A percentile compares a stretch with the other conserved stretches of the same genome.
phyloP scores from a whole-genome alignment of 108 stramenopile species.

The Skeletonema tropicum region DNA sequence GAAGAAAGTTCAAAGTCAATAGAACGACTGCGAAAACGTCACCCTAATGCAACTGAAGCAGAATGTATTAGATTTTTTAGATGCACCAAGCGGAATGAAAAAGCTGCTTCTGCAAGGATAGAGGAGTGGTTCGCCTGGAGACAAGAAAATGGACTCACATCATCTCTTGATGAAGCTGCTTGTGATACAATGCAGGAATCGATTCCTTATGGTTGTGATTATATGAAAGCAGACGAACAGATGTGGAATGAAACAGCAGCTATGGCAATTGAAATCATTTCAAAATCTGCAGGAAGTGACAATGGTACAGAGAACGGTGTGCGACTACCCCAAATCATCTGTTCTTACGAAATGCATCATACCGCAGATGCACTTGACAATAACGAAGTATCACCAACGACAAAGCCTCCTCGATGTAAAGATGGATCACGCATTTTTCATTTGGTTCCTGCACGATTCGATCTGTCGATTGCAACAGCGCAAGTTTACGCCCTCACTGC shows the following conservation, averaged over 20 bases:
- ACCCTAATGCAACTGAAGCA: conserved; percentile 39
- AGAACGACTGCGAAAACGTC: conserved; percentile 16
- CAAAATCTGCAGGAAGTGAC: conserved; percentile 1
- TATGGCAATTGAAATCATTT: conserved; percentile 23
- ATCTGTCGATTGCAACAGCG: conserved; percentile 50
- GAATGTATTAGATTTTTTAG: conserved; percentile 38
- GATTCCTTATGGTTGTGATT: conserved; percentile 11
- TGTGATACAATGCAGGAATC: not conserved
- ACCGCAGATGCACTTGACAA: not conserved
- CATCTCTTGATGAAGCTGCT: conserved; percentile 15
- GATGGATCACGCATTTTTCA: conserved; percentile 65
- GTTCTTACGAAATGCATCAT: conserved; percentile 21
- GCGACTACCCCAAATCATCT: conserved; percentile 41
- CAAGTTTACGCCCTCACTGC: conserved; percentile 71
- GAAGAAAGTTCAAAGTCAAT: conserved; percentile 13
- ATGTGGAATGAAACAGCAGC: conserved; percentile 35
- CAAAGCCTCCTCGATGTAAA: conserved; percentile 40
- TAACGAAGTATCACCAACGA: not conserved
- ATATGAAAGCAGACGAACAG: conserved; percentile 24
- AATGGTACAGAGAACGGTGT: not conserved
- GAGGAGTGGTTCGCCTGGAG: conserved; percentile 41
- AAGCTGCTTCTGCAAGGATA: conserved; percentile 31
- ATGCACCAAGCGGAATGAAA: conserved; percentile 36
- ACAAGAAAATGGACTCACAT: conserved; percentile 26
- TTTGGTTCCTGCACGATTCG: conserved; percentile 67